These are phyloP conservation scores for Rhizoclosmatium globosum DNA, from an alignment of 192 early-diverging fungal species.

Conservation along the genomic window DNA sequence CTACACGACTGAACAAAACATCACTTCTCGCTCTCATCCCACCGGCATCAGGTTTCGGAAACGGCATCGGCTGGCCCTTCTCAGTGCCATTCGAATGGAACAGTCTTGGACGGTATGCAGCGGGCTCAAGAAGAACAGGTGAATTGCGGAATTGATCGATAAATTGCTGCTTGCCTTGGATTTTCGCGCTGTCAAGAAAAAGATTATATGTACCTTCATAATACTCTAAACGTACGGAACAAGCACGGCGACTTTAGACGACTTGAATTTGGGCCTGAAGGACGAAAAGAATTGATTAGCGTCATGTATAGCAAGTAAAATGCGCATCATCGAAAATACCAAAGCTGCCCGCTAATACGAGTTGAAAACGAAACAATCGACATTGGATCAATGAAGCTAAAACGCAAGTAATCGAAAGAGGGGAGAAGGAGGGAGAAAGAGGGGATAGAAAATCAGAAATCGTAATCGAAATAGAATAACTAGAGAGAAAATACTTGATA, in stretches of 20 bases:
- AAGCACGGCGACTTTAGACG: slow-evolving; percentile 71
- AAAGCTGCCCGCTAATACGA: slow-evolving; percentile 75
- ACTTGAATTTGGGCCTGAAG: slow-evolving; percentile 74
- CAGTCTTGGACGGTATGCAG: slow-evolving; percentile 77
- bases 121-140: slow-evolving; percentile 82
- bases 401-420: neutral
- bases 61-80: slow-evolving; percentile 68
- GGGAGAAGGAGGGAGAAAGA: neutral
- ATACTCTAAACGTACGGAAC: neutral
- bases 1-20: slow-evolving; percentile 48
- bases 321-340: slow-evolving; percentile 47
- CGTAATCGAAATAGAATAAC: too few species aligned
- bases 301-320: neutral
- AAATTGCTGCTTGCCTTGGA: slow-evolving; percentile 76
- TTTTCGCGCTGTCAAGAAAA: slow-evolving; percentile 77
- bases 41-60: slow-evolving; percentile 60
- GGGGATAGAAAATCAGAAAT: neutral
- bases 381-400: slow-evolving; percentile 72
- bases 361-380: slow-evolving; percentile 73
- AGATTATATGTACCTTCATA: too few species aligned
- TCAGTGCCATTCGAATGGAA: slow-evolving; percentile 70
- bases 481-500: slow-evolving; percentile 41
- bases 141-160: slow-evolving; percentile 86
- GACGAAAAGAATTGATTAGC: slow-evolving; percentile 1
- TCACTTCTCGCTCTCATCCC: slow-evolving; percentile 44